Base-by-base conservation (phyloP, 208 protist species). In the Wallacemonas rigidus region DNA sequence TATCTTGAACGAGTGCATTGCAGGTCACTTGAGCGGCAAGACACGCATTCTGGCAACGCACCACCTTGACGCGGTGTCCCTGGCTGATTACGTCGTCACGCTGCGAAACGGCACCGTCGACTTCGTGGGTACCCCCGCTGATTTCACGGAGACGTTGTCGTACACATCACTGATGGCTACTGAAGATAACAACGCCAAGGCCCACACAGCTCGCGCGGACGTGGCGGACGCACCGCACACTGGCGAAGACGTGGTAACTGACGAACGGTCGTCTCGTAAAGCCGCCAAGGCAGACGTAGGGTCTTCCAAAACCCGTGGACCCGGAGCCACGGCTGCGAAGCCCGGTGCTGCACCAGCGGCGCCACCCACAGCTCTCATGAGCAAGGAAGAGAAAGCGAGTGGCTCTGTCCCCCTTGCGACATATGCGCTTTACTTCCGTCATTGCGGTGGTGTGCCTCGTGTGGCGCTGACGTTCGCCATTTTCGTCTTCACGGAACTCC, bases 11-110 rank as follows among this genome's bases (percentile, higher is more conserved):
- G 81, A 91, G 65, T 72, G 79, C 48, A 55, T 93, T 39, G 43
- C 80, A 43, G 53, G 92, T 14, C 38, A 69, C 11, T 74, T 99
- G 47, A 67, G 68, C 7, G 67, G 72, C 40, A 97, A 92, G 68
- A 98, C 96, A 2, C 80, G 92, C 8, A 58, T 99, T 1, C 79
- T 99, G 0, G 93, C 97, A 11, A 99, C 97, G 14, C 96, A 99
- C 82, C 90, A 97, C 70, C 58, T 98, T 38, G 95, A 98, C 63
- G 96, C 91, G 69, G 4, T 67, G 39, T 98, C 47, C 44, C 41
- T 87, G 7, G 87, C 83, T 0, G 94, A 98, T 73, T 67, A 85
- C 43, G 84, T 98, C 51, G 79, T 98, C 50, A 82, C 97, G 0
- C 58, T 98, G 60, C 43, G 65, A 2, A 64, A 81, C 14, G 88